A percentile compares a stretch with the other conserved stretches of the same genome.
Conservation (phyloP, 176 grass and related monocot species). For the Phyllostachys edulis region DNA sequence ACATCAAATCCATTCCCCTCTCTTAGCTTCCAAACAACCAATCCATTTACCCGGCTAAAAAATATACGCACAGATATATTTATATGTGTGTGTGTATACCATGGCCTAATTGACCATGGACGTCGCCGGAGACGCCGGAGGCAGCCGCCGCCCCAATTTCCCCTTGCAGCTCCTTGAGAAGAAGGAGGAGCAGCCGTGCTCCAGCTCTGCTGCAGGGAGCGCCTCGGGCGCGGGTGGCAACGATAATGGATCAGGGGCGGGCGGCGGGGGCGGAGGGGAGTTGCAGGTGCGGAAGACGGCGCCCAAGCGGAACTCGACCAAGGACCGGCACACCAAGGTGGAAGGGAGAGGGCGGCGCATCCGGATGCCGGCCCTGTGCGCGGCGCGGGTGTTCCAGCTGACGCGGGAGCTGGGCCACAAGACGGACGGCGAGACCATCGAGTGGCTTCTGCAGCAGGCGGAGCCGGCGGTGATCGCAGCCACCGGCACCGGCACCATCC, state of each 20-base stretch:
- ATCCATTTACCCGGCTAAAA: slow-evolving; percentile 37
- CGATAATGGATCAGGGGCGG: slow-evolving; percentile 37
- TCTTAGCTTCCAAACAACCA: slow-evolving; percentile 40
- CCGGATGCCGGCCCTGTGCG: slow-evolving; percentile 95
- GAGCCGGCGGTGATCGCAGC: slow-evolving; percentile 95
- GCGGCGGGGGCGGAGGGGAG: slow-evolving; percentile 19
- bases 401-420: slow-evolving; percentile 95
- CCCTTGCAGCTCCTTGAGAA: slow-evolving; percentile 86
- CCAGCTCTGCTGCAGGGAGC: slow-evolving; percentile 52
- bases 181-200: slow-evolving; percentile 80
- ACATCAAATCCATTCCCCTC: slow-evolving; percentile 51
- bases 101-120: slow-evolving; percentile 58
- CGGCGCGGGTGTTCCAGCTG: slow-evolving; percentile 92
- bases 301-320: slow-evolving; percentile 77
- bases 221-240: slow-evolving; percentile 36
- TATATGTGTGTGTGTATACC: slow-evolving; percentile 37
- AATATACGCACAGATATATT: slow-evolving; percentile 14
- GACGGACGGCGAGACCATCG: slow-evolving; percentile 97
- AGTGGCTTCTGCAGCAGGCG: slow-evolving; percentile 97
- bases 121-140: slow-evolving; percentile 57
- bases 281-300: slow-evolving; percentile 54
- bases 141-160: slow-evolving; percentile 74
- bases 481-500: slow-evolving; percentile 93
- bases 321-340: slow-evolving; percentile 96
- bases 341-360: slow-evolving; percentile 84